Percentiles rank a stretch among this genome's conserved stretches.
These are phyloP conservation scores for Podospora appendiculata DNA, from an alignment of 495 filamentous ascomycete genomes.

Conservation along the genomic window DNA sequence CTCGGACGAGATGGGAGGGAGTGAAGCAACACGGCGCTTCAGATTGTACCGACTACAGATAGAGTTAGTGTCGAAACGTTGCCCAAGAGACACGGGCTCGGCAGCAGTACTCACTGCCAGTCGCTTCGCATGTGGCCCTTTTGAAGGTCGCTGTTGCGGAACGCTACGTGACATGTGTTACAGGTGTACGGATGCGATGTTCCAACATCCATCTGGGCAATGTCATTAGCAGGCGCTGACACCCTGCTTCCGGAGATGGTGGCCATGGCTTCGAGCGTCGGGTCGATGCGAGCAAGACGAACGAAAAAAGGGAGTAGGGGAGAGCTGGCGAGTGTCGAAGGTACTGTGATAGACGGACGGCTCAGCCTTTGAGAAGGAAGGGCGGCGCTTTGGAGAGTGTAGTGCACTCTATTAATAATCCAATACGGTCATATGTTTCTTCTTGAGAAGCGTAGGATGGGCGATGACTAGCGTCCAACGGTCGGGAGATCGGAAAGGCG, in stretches of 20 bases:
- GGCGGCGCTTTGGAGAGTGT: too few species aligned
- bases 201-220: slow-evolving; percentile 24
- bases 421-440: too few species aligned
- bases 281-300: too few species aligned
- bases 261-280: slow-evolving; percentile 35
- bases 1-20: slow-evolving; percentile 88
- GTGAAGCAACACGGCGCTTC: slow-evolving; percentile 85
- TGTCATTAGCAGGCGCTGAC: slow-evolving; percentile 18
- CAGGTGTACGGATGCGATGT: slow-evolving; percentile 85
- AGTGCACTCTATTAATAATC: background rate
- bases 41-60: slow-evolving; percentile 83
- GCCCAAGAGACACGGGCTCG: background rate
- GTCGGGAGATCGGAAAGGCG: background rate
- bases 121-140: slow-evolving; percentile 92
- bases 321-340: too few species aligned
- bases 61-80: background rate
- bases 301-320: too few species aligned
- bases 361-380: too few species aligned
- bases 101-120: slow-evolving; percentile 74
- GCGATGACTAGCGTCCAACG: background rate
- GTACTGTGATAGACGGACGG: too few species aligned
- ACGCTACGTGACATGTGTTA: slow-evolving; percentile 96
- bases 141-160: slow-evolving; percentile 88
- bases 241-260: slow-evolving; percentile 40
- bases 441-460: background rate